These are phyloP conservation scores for Terana coerulea DNA, from an alignment of 768 basidiomycete species.

Conservation along the genomic window DNA sequence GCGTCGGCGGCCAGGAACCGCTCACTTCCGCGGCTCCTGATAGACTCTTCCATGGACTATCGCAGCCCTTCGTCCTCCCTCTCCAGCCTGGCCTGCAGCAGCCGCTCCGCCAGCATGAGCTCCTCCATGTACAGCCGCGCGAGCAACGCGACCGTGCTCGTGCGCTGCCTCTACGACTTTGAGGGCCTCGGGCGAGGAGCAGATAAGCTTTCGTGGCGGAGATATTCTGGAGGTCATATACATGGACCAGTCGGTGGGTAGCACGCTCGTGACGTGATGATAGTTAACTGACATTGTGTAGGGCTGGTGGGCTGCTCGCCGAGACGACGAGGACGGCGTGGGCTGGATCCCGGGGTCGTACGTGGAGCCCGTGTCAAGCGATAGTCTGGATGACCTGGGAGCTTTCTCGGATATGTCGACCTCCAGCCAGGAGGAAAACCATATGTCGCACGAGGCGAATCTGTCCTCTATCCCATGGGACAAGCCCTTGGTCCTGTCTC, in stretches of 20 bases:
- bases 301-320: slow-evolving; percentile 83
- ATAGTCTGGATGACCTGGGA: slow-evolving; percentile 48
- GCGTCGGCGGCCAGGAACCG: slow-evolving; percentile 10
- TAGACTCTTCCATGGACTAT: slow-evolving; percentile 29
- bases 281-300: no score
- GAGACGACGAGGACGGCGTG: slow-evolving; percentile 44
- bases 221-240: slow-evolving; percentile 68
- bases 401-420: slow-evolving; percentile 26
- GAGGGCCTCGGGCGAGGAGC: slow-evolving; percentile 54
- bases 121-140: slow-evolving; percentile 18
- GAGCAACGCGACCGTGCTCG: slow-evolving; percentile 41
- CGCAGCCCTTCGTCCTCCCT: slow-evolving; percentile 11
- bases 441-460: no score
- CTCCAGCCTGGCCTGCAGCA: slow-evolving; percentile 29
- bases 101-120: slow-evolving; percentile 26
- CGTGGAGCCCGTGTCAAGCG: slow-evolving; percentile 50
- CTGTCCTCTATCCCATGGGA: no score
- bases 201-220: slow-evolving; percentile 58
- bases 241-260: slow-evolving; percentile 48
- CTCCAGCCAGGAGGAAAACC: no score
- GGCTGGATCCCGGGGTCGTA: slow-evolving; percentile 80
- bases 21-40: slow-evolving; percentile 26
- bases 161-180: slow-evolving; percentile 69
- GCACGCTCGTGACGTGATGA: no score
- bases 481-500: background rate